Percentiles rank a stretch among this genome's conserved stretches.
Evolutionary conservation across 306 rosid species (phyloP).

Genomic region (Cicer yamashitae): DNA sequence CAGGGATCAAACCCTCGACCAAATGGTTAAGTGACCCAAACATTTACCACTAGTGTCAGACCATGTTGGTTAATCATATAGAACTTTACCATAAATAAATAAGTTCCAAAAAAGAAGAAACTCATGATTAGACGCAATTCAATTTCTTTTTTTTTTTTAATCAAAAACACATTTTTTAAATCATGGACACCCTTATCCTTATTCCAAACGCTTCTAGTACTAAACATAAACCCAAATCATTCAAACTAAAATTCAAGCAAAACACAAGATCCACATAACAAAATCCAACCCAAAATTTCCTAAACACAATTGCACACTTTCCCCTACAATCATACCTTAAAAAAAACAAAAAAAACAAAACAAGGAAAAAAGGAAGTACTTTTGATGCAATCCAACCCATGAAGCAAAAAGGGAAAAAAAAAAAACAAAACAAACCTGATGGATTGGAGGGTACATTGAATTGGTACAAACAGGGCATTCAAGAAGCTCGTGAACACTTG

Average conservation of each 20-base stretch:
- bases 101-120: slow-evolving; percentile 13
- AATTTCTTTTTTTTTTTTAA: neutral
- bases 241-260: slow-evolving; percentile 34
- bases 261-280: slow-evolving; percentile 33
- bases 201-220: neutral
- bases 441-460: slow-evolving; percentile 88
- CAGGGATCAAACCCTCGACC: no score
- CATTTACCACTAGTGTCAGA: no score
- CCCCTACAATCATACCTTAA: neutral
- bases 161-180: neutral
- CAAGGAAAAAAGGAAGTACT: neutral
- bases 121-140: slow-evolving; percentile 8
- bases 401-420: slow-evolving; percentile 32
- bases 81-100: slow-evolving; percentile 20
- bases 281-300: slow-evolving; percentile 24
- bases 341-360: neutral
- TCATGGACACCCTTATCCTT: slow-evolving; percentile 13
- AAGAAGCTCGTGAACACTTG: slow-evolving; percentile 80
- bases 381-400: slow-evolving; percentile 27
- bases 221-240: slow-evolving; percentile 28
- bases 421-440: slow-evolving; percentile 58
- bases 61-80: no score
- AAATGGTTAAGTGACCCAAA: no score
- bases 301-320: neutral
- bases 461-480: slow-evolving; percentile 85